Conservation (phyloP, 2,329 filamentous ascomycete genomes). For the Fusarium chlamydosporum region DNA sequence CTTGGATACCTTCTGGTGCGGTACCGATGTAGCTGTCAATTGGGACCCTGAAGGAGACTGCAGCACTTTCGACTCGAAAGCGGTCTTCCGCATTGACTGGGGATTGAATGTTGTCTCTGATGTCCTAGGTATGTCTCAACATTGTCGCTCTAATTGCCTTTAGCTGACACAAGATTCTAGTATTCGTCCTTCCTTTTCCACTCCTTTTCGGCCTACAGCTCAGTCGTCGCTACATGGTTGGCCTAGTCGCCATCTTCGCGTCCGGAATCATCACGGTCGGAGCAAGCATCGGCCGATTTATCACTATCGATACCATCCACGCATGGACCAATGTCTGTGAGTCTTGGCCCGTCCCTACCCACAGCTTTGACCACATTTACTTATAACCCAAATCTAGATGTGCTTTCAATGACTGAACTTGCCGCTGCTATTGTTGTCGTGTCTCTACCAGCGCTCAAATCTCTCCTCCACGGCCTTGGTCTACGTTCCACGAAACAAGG, state of each 20-base stretch:
- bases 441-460: constrained; percentile 41
- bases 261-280: constrained; percentile 41
- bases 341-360: background rate
- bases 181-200: constrained; percentile 39
- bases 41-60: constrained; percentile 48
- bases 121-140: constrained; percentile 21
- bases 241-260: constrained; percentile 37
- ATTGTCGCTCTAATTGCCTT: background rate
- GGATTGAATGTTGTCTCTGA: constrained; percentile 48
- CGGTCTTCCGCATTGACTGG: constrained; percentile 52
- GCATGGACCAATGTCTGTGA: constrained; percentile 48
- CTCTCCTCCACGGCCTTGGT: constrained; percentile 37
- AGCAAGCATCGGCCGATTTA: constrained; percentile 39
- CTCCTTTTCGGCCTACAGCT: constrained; percentile 36
- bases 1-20: constrained; percentile 54
- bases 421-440: constrained; percentile 42
- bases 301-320: constrained; percentile 42
- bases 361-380: background rate
- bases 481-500: constrained; percentile 36
- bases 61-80: constrained; percentile 48
- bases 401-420: constrained; percentile 44
- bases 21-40: constrained; percentile 48
- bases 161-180: constrained; percentile 5
- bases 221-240: constrained; percentile 36
- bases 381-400: constrained; percentile 10